Percentiles rank a stretch among this genome's conserved stretches.
These are phyloP conservation scores for Coemansia sp. DNA, from an alignment of 192 early-diverging fungal species.

Conservation along the genomic window DNA sequence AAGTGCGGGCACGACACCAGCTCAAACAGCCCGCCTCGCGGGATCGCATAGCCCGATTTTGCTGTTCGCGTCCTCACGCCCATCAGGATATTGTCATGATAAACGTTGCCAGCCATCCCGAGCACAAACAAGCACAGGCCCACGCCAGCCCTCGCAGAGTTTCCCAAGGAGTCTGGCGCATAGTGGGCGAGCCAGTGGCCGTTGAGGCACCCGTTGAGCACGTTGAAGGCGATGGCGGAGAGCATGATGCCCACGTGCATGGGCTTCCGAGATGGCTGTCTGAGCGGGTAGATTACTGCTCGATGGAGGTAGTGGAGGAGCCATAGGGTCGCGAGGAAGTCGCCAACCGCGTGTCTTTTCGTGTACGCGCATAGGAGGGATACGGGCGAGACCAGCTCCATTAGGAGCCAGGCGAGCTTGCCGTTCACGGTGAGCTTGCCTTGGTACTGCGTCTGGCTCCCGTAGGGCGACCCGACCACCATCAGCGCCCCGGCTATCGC, in stretches of 20 bases:
- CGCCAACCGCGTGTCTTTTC: neutral
- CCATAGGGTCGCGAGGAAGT: slow-evolving; percentile 17
- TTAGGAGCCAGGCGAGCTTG: slow-evolving; percentile 28
- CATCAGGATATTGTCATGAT: slow-evolving; percentile 40
- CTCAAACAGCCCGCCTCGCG: slow-evolving; percentile 34
- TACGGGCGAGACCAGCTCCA: slow-evolving; percentile 46
- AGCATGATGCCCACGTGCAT: slow-evolving; percentile 47
- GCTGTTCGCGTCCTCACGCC: too few species aligned
- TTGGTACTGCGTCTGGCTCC: slow-evolving; percentile 38
- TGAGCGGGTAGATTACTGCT: slow-evolving; percentile 41
- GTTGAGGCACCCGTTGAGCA: slow-evolving; percentile 49
- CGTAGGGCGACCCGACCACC: slow-evolving; percentile 45
- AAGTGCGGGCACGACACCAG: slow-evolving; percentile 53
- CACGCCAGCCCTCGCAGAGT: too few species aligned
- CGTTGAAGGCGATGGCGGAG: slow-evolving; percentile 36
- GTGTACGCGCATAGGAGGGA: slow-evolving; percentile 17
- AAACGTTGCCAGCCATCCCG: slow-evolving; percentile 37
- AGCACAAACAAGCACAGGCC: slow-evolving; percentile 11
- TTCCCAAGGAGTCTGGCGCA: neutral
- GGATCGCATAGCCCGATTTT: slow-evolving; percentile 33
- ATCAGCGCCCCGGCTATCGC: slow-evolving; percentile 18
- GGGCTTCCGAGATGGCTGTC: slow-evolving; percentile 37
- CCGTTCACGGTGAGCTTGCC: slow-evolving; percentile 28
- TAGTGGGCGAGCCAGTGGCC: slow-evolving; percentile 36
- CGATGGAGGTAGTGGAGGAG: slow-evolving; percentile 43